A percentile compares a stretch with the other conserved stretches of the same genome.
These are phyloP conservation scores for Coemansia asiatica DNA, from an alignment of 192 early-diverging fungal species.

Conservation along the genomic window DNA sequence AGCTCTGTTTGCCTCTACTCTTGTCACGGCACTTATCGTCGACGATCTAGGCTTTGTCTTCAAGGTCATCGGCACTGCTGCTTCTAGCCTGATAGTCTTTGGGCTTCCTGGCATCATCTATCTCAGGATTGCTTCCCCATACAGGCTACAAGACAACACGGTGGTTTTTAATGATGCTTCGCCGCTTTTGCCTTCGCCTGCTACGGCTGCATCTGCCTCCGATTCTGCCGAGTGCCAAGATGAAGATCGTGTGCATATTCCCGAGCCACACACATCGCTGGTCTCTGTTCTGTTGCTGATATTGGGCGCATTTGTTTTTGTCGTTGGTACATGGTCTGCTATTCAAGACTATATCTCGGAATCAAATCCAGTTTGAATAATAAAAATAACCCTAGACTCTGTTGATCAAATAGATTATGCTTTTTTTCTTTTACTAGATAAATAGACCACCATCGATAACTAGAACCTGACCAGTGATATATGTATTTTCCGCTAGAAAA, in stretches of 20 bases:
- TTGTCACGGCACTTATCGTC: slow-evolving; percentile 31
- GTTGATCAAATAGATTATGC: not conserved
- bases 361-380: not conserved
- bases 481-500: slow-evolving; percentile 34
- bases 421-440: slow-evolving; percentile 10
- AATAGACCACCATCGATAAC: slow-evolving; percentile 49
- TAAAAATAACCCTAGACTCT: not conserved
- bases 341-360: slow-evolving; percentile 26
- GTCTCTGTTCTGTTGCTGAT: slow-evolving; percentile 24
- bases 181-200: not conserved
- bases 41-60: slow-evolving; percentile 53
- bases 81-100: slow-evolving; percentile 48
- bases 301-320: slow-evolving; percentile 37
- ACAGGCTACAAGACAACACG: not conserved
- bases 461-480: slow-evolving; percentile 48
- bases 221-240: not conserved
- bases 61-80: slow-evolving; percentile 50
- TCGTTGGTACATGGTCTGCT: slow-evolving; percentile 39
- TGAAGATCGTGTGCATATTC: slow-evolving; percentile 19
- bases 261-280: slow-evolving; percentile 28
- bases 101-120: slow-evolving; percentile 45
- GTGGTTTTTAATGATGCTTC: not conserved
- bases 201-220: not conserved
- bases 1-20: slow-evolving; percentile 31
- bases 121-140: slow-evolving; percentile 36